Evolutionary conservation across 2,329 filamentous ascomycete species (phyloP).

Genomic region (Neurospora sp.): DNA sequence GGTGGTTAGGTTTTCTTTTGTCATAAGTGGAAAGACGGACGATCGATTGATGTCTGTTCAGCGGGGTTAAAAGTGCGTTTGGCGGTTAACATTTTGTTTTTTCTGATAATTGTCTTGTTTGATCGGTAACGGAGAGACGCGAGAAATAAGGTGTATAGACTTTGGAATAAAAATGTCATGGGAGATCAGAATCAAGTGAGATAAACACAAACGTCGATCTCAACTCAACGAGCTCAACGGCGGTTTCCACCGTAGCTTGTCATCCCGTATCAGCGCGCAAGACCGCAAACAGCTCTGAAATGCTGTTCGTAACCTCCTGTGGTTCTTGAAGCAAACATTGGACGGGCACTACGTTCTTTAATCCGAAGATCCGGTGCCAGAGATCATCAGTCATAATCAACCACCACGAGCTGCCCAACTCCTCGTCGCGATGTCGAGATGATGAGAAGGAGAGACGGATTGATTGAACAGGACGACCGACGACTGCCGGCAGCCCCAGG

Average conservation of each 20-base stretch:
- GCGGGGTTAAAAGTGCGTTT: neutral
- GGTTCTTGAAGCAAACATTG: neutral
- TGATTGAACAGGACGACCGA: no score
- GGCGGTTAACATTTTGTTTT: neutral
- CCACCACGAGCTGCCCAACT: neutral
- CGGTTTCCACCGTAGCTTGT: neutral
- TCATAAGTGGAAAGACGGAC: neutral
- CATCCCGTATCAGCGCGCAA: neutral
- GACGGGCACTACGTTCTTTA: neutral
- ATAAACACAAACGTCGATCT: neutral
- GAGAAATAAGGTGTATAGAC: neutral
- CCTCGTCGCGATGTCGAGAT: neutral
- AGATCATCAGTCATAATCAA: no score
- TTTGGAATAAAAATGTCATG: neutral
- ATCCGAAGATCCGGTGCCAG: neutral
- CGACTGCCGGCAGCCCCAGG: no score
- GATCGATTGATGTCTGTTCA: neutral
- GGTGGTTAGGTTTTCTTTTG: neutral
- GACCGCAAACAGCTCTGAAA: neutral
- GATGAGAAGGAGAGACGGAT: no score
- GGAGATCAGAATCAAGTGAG: neutral
- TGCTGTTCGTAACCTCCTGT: neutral
- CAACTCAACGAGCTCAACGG: neutral
- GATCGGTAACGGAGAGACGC: neutral
- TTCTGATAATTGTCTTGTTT: neutral